A percentile compares a stretch with the other conserved stretches of the same genome.
Conservation (phyloP, 2,329 filamentous ascomycete species). For the Hypocrella siamensis region DNA sequence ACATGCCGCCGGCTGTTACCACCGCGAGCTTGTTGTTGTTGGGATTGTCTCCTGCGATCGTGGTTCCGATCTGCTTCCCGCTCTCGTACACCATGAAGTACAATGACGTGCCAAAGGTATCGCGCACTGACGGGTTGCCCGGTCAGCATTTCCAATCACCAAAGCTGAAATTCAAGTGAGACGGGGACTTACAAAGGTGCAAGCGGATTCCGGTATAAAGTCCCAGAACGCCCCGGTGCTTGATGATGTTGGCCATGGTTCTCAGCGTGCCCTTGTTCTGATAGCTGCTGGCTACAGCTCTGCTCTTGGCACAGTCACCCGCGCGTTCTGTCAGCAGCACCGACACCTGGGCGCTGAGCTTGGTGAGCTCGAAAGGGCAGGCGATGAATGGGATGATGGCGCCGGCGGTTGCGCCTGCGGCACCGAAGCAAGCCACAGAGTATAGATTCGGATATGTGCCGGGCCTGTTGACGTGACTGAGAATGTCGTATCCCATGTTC, state of each 20-base stretch:
- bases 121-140: constrained; percentile 40
- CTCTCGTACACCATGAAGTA: constrained; percentile 88
- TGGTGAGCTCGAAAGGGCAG: constrained; percentile 82
- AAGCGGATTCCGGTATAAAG: constrained; percentile 70
- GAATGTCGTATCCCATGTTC: constrained; percentile 53
- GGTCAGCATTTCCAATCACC: background rate
- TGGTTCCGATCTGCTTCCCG: constrained; percentile 66
- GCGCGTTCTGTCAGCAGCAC: constrained; percentile 48
- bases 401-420: constrained; percentile 64
- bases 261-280: constrained; percentile 63
- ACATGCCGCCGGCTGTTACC: constrained; percentile 62
- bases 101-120: constrained; percentile 69
- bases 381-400: constrained; percentile 67
- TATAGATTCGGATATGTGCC: constrained; percentile 58
- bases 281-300: constrained; percentile 50
- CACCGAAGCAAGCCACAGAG: constrained; percentile 61
- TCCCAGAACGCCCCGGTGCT: constrained; percentile 55
- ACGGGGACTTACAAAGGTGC: constrained; percentile 50
- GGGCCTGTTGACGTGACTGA: constrained; percentile 53
- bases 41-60: constrained; percentile 52
- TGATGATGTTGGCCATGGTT: constrained; percentile 63
- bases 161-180: background rate
- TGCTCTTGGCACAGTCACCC: constrained; percentile 26
- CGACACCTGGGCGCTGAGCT: constrained; percentile 73
- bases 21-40: constrained; percentile 71